Conservation (phyloP, 768 basidiomycete genomes). For the Chalciporus sphaerocephalus region DNA sequence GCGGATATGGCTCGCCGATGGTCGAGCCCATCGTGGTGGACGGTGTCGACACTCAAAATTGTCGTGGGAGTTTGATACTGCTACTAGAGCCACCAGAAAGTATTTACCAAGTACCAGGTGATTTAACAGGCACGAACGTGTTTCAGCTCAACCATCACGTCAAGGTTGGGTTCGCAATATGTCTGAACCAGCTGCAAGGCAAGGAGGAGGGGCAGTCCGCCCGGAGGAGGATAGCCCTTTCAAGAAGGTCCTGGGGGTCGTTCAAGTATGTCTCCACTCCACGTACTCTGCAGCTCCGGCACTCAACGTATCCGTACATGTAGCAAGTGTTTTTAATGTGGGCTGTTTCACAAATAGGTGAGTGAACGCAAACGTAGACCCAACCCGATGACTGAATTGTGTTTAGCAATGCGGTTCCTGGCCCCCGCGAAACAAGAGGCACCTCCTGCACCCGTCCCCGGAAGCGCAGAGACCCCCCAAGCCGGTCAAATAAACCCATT, state of each 20-base stretch:
- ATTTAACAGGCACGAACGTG: background rate
- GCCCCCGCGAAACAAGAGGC: slow-evolving; percentile 33
- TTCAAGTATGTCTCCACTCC: slow-evolving; percentile 36
- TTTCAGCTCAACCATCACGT: slow-evolving; percentile 6
- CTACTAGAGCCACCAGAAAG: too few relatives aligned
- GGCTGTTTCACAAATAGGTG: slow-evolving; percentile 63
- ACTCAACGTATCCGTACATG: slow-evolving; percentile 6
- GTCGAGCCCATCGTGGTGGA: slow-evolving; percentile 26
- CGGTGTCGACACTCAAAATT: background rate
- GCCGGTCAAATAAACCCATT: slow-evolving; percentile 40
- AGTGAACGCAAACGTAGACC: slow-evolving; percentile 14
- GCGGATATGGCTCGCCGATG: slow-evolving; percentile 30
- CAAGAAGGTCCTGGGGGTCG: slow-evolving; percentile 35
- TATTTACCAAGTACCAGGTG: background rate
- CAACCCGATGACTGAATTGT: background rate
- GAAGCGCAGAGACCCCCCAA: slow-evolving; percentile 9
- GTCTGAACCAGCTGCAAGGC: slow-evolving; percentile 25
- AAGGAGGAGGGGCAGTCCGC: slow-evolving; percentile 12
- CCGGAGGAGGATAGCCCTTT: slow-evolving; percentile 35
- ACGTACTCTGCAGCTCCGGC: slow-evolving; percentile 1
- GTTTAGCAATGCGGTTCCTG: slow-evolving; percentile 44
- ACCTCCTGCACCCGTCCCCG: slow-evolving; percentile 27
- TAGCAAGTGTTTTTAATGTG: slow-evolving; percentile 71
- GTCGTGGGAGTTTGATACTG: slow-evolving; percentile 25
- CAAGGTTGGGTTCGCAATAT: slow-evolving; percentile 11